phyloP scores from a whole-genome alignment of 1,139 yeast species.

The Candida buenavistaensis region DNA sequence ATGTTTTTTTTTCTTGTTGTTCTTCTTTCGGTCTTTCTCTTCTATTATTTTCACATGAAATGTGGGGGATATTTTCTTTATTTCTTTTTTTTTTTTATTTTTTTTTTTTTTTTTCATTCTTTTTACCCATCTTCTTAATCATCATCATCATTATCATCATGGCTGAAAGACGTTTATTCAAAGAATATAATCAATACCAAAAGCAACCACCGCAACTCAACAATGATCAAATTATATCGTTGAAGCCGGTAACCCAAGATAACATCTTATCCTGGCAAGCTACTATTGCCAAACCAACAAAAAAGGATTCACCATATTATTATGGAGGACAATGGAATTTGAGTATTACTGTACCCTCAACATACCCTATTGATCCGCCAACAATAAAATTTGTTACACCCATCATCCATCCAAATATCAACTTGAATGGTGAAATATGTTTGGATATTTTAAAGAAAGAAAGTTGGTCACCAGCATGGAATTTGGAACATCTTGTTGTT shows the following conservation, averaged over 20 bases:
- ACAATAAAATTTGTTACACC: conserved; percentile 50
- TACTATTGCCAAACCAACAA: conserved; percentile 53
- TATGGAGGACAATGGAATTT: conserved; percentile 61
- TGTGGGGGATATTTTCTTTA: too few relatives aligned
- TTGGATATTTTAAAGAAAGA: conserved; percentile 67
- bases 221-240: conserved; percentile 38
- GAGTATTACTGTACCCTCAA: conserved; percentile 46
- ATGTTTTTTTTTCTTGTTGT: too few relatives aligned
- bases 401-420: conserved; percentile 77
- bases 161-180: conserved; percentile 34
- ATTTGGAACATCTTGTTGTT: conserved; percentile 62
- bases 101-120: too few relatives aligned
- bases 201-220: conserved; percentile 21
- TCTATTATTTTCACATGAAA: too few relatives aligned
- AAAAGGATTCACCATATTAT: conserved; percentile 41
- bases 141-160: too few relatives aligned
- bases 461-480: conserved; percentile 92
- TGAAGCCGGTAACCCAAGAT: conserved; percentile 42
- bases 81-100: too few relatives aligned
- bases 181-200: conserved; percentile 26
- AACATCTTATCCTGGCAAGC: conserved; percentile 63
- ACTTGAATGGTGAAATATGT: conserved; percentile 79
- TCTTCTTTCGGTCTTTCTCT: too few relatives aligned
- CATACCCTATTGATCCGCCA: conserved; percentile 77
- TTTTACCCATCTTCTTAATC: too few relatives aligned